phyloP scores from a whole-genome alignment of 768 basidiomycete species.

The Amanita thiersii region DNA sequence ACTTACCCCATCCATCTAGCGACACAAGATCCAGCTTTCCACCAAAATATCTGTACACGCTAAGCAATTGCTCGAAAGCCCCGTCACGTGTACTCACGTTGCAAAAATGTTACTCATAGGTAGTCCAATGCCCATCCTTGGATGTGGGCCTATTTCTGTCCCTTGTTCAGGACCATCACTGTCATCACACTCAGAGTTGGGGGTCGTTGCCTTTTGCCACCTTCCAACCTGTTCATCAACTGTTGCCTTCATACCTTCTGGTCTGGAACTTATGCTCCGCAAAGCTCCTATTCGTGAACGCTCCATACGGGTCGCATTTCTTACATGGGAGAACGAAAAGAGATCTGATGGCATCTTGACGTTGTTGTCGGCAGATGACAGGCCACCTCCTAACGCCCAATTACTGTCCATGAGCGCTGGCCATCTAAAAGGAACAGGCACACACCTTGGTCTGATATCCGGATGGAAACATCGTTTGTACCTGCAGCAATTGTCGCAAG shows the following conservation, averaged over 20 bases:
- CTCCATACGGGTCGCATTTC: conserved; percentile 66
- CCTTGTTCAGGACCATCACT: conserved; percentile 31
- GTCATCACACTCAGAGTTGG: conserved; percentile 7
- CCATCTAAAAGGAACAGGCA: conserved; percentile 1
- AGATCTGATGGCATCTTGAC: conserved; percentile 66
- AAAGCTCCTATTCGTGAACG: conserved; percentile 60
- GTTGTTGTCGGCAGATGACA: conserved; percentile 36
- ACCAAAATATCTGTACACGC: conserved; percentile 60
- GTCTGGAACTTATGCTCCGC: conserved; percentile 51
- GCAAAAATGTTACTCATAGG: conserved; percentile 89
- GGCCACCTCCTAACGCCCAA: conserved; percentile 55
- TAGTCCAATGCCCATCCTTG: conserved; percentile 71
- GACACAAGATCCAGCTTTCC: conserved; percentile 74
- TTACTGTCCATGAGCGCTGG: conserved; percentile 10
- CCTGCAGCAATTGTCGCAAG: conserved; percentile 70
- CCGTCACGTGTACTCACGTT: conserved; percentile 37
- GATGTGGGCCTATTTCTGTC: conserved; percentile 43
- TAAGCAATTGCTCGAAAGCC: neutral
- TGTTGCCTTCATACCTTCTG: conserved; percentile 64
- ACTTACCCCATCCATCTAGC: conserved; percentile 77
- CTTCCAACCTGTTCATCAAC: conserved; percentile 68
- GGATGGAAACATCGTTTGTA: conserved; percentile 65
- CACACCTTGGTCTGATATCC: conserved; percentile 86
- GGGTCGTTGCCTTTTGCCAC: conserved; percentile 26
- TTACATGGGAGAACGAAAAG: conserved; percentile 84